Evolutionary conservation across 163 green algal species (phyloP), one percentile per base, ranked within the genome.

Genomic region (Chlorella variabilis): DNA sequence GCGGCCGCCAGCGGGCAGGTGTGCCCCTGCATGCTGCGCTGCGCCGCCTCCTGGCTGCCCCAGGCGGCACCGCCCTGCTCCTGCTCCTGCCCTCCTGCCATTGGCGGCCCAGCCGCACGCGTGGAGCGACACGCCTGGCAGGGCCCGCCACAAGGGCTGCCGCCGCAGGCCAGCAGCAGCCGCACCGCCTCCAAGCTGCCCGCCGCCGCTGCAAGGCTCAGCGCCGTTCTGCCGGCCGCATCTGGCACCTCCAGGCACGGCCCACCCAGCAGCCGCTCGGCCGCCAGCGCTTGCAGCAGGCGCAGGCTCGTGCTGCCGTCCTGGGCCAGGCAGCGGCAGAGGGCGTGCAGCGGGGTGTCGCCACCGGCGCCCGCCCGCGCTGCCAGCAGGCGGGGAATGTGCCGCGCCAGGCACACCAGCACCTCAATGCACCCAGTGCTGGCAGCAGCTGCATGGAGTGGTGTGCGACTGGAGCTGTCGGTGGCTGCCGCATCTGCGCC

Each of bases 111-210:
- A n/a, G n/a, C n/a, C n/a, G n/a, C n/a, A n/a, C n/a, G n/a, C n/a
- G n/a, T n/a, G n/a, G n/a, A n/a, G n/a, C n/a, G n/a, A n/a, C n/a
- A n/a, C n/a, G n/a, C n/a, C n/a, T n/a, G n/a, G n/a, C n/a, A n/a
- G n/a, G n/a, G n/a, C n/a, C n/a, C n/a, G n/a, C n/a, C n/a, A 8
- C 1, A 4, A 5, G 0, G 42, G 68, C 11, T 41, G 5, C 1
- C 69, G 0, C 69, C 69, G 29, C 69, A 45, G 17, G 42, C 29
- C 45, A 76, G 45, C 69, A 76, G 45, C 42, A 76, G 69, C 42
- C 31, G 4, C 4, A 76, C 42, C 0, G 33, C 69, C 21, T 51
- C 39, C 18, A 33, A 3, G 29, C 31, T 62, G 69, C 69, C 69
- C 15, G 69, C 69, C 4, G 45, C n/a, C 41, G 69, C 42, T 31